Conservation (phyloP, 1,139 yeast genomes). For the Scheffersomyces cryptocercus region DNA sequence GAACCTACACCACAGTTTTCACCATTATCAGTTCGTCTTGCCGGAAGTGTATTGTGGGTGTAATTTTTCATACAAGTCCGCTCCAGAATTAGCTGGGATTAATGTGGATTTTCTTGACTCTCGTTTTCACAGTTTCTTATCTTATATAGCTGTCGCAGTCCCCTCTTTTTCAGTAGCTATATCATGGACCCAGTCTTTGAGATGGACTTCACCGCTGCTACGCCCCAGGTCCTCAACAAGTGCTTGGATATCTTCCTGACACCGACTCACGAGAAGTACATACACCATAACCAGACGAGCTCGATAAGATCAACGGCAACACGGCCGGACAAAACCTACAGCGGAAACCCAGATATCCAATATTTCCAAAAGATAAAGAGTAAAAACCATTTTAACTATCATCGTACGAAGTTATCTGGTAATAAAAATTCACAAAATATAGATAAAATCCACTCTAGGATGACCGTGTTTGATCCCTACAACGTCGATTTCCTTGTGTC, state of each 20-base stretch:
- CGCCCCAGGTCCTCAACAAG: slow-evolving; percentile 32
- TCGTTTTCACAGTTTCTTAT: too few relatives aligned
- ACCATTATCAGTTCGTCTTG: too few relatives aligned
- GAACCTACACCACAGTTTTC: too few relatives aligned
- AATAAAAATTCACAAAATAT: slow-evolving; percentile 3
- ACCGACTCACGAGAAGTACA: slow-evolving; percentile 18
- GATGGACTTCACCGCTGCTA: slow-evolving; percentile 16
- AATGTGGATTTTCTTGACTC: too few relatives aligned
- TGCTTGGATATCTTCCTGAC: slow-evolving; percentile 28
- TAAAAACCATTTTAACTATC: slow-evolving; percentile 40
- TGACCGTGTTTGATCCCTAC: slow-evolving; percentile 35
- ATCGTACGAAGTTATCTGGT: slow-evolving; percentile 24
- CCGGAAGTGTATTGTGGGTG: too few relatives aligned
- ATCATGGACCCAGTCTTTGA: slow-evolving; percentile 6
- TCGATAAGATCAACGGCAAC: not conserved
- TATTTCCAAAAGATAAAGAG: slow-evolving; percentile 38
- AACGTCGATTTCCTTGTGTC: slow-evolving; percentile 27
- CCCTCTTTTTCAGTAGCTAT: too few relatives aligned
- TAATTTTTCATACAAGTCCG: too few relatives aligned
- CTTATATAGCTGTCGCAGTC: too few relatives aligned
- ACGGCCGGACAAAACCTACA: not conserved
- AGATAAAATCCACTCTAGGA: slow-evolving; percentile 15
- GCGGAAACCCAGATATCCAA: slow-evolving; percentile 39
- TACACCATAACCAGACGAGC: slow-evolving; percentile 2
- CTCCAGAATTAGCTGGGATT: too few relatives aligned